Base-by-base conservation (phyloP, 805 yeast species). In the Huiozyma naganishii region DNA sequence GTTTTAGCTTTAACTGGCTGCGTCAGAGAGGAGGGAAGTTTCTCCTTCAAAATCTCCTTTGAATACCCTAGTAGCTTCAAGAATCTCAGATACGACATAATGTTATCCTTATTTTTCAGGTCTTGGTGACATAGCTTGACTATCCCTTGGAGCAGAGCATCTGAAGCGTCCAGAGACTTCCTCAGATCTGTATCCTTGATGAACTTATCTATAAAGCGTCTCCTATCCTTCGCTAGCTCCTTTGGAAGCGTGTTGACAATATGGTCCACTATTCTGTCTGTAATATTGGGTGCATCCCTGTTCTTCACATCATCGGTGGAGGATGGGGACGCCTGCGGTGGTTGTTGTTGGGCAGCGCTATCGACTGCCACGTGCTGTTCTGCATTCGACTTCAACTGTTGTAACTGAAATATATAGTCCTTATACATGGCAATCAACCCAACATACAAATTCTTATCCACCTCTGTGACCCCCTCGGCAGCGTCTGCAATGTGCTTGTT, bases 371-470 rank as follows among this genome's bases (percentile, higher is more conserved):
- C 11, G 7, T 36, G 36, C 9, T 37, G 36, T 12, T 40, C 37
- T 28, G 32, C 29, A 3, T 11, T 30, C 28, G 33, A 10, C 11
- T n/a, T 30, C 29, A 59, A 46, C 23, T 50, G 43, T 7, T 41
- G 42, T 41, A 61, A 45, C 41, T 56, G 59, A 23, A 48, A 40
- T 36, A 61, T 45, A 43, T 60, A 61, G 45, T 61, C 62, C 11
- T 45, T 44, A 38, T 61, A 61, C 65, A 61, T 57, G 23, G 54
- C 45, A 28, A 54, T 54, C 45, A 61, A 46, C 6, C 65, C 65
- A 11, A 42, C 45, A 47, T 54, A 57, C 32, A 61, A 44, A 41
- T 60, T 59, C 4, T 48, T 43, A 41, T 61, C 66, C 7, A 55
- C 54, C 23, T 47, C 52, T 10, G 61, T 59, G 17, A 57, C 54